Base-by-base conservation (phyloP, 495 filamentous ascomycete genomes). In the Aspergillus panamensis region DNA sequence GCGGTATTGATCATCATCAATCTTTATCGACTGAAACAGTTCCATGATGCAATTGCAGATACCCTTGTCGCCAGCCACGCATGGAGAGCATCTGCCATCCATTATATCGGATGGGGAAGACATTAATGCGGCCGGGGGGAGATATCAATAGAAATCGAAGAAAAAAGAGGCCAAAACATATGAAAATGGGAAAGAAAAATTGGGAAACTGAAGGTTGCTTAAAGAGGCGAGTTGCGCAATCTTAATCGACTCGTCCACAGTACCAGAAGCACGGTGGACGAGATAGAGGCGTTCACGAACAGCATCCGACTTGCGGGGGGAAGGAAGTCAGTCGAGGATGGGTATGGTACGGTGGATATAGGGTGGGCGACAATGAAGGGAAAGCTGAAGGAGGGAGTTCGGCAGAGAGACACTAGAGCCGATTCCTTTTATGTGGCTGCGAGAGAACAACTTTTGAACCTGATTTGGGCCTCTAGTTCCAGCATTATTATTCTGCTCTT, bases 1-100 rank as follows among this genome's bases (percentile, higher is more conserved):
- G 52, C 74, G 70, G 61, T 79, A 79, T 61, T 66, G 63, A 44
- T 64, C 64, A 55, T 76, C 71, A 58, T 77, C 74, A 25, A 68
- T 56, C 44, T 32, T 43, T 37, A 57, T 14, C 35, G 32, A 47
- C 17, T 61, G 50, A 5, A 48, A 17, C 16, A 49, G 39, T 25
- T 57, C 64, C 64, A 67, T 67, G 45, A 59, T 62, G 55, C 60
- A 57, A 56, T 57, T 57, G 64, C 16, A 55, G 44, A 42, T 25
- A 32, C 17, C 32, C 33, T 48, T 48, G 25, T 50, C 42, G 44
- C 33, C 51, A 45, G 20, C 31, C 13, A 39, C 40, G 42, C 60
- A 66, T 58, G 50, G 40, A 55, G 59, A 50, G 49, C 56, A 58
- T 48, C 16, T 43, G 44, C 39, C 44, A 48, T 31, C 16, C 10